Evolutionary conservation across 1,284 basidiomycete species (phyloP).

Genomic region (Ustilago vetiveriae): DNA sequence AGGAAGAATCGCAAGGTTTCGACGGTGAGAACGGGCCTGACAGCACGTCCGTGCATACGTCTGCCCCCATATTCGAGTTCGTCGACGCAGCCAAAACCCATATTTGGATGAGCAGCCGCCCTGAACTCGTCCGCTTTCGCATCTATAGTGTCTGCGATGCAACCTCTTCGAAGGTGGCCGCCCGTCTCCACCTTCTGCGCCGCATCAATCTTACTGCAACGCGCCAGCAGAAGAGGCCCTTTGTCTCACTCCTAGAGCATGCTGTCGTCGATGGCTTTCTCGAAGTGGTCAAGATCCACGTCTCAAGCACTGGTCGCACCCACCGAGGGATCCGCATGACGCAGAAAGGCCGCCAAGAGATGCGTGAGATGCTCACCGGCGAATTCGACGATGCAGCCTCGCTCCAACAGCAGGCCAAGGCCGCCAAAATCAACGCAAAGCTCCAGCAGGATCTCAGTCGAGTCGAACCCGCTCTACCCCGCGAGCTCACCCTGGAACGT

Average conservation of each 20-base stretch:
- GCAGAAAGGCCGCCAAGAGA: conserved; percentile 22
- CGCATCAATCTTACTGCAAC: conserved; percentile 20
- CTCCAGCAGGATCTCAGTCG: conserved; percentile 30
- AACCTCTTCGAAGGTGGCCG: conserved; percentile 31
- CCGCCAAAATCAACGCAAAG: conserved; percentile 8
- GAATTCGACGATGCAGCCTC: conserved; percentile 14
- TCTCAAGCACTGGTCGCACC: conserved; percentile 10
- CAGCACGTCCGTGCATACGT: no score
- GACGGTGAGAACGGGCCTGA: background rate
- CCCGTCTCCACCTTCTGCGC: conserved; percentile 12
- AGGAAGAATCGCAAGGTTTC: conserved; percentile 10
- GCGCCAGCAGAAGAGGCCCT: conserved; percentile 3
- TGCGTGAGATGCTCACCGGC: conserved; percentile 30
- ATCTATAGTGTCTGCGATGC: conserved; percentile 34
- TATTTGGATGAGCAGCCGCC: conserved; percentile 52
- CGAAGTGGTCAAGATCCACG: conserved; percentile 30
- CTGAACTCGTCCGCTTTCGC: conserved; percentile 47
- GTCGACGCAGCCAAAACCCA: conserved; percentile 28
- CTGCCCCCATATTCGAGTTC: conserved; percentile 26
- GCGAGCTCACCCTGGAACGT: conserved; percentile 43
- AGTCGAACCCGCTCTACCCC: conserved; percentile 15
- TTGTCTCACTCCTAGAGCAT: conserved; percentile 28
- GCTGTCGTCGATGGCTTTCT: conserved; percentile 38
- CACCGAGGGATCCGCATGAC: conserved; percentile 40
- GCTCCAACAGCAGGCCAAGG: conserved; percentile 22